These are phyloP conservation scores for Tolypocladium endophyticum DNA, from an alignment of 2,329 filamentous ascomycete genomes.

Conservation along the genomic window DNA sequence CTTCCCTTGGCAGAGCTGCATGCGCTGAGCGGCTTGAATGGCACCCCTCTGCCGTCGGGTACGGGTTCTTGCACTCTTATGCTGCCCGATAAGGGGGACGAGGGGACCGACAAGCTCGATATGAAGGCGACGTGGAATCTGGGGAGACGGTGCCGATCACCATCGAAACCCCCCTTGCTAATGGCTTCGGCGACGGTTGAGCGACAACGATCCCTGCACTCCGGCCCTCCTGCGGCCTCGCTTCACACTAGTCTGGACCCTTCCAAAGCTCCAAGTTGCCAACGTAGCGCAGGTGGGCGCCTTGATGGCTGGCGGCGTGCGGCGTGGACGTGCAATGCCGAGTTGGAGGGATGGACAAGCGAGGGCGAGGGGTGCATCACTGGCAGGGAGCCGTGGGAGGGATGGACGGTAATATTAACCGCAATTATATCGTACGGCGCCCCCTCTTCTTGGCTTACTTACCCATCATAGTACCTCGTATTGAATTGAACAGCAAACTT, in stretches of 20 bases:
- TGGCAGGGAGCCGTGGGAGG: neutral
- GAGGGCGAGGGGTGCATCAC: neutral
- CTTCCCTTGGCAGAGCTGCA: neutral
- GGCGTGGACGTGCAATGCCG: neutral
- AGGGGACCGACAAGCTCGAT: neutral
- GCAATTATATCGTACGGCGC: neutral
- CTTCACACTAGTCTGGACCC: neutral
- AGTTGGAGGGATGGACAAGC: neutral
- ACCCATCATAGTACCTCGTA: neutral
- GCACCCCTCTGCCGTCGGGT: neutral
- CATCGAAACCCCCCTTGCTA: neutral
- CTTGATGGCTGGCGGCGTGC: neutral
- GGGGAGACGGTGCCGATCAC: neutral
- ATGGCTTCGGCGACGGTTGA: neutral
- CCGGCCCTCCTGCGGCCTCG: neutral
- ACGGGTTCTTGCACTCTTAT: too few relatives aligned
- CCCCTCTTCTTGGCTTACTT: neutral
- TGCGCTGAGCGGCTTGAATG: neutral
- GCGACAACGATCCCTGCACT: neutral
- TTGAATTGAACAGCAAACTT: neutral
- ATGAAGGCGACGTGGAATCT: neutral
- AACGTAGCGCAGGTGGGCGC: neutral
- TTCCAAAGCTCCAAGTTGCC: neutral
- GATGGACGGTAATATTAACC: neutral
- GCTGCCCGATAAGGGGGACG: neutral